Base-by-base conservation (phyloP, 345 rosid species). In the Populus nigra region DNA sequence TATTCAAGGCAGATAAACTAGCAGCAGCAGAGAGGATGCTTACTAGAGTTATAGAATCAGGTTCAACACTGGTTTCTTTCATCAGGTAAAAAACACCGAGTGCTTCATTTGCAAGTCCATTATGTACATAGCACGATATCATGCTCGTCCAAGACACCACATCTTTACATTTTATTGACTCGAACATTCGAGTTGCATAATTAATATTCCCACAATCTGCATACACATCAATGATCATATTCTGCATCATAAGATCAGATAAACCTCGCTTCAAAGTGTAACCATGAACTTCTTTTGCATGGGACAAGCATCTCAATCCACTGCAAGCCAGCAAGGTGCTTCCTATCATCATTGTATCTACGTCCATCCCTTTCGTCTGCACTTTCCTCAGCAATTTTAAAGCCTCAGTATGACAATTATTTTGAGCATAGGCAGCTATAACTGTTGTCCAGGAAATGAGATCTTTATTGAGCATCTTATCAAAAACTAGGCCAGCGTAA, bases 121-220 rank as follows among this genome's bases (percentile, higher is more conserved):
- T 87, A 65, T 80, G 87, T 78, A 79, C 89, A 84, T 87, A 88
- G 47, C 90, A 88, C 36, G 94, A 91, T 70, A 94, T 88, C 88
- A 91, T 86, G 95, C 95, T 93, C 63, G 98, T 94, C 98, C 97
- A 94, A 71, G 97, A 89, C 71, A 93, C 90, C 55, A 85, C 80
- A 88, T 95, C 96, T 83, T 91, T 90, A n/a, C 70, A 55, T 80
- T 86, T 79, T 61, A 87, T 79, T n/a, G 76, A 85, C 69, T 87
- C 83, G 78, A 95, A 91, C 76, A 84, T 76, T 69, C 73, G 88
- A 83, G 85, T 76, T 31, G 96, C 93, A 83, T 91, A 90, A 74
- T 79, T 85, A 65, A 87, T 77, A 81, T 82, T 76, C 76, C 87
- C 82, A 74, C 93, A 89, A 71, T 81, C 88, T 74, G 96, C 98